A percentile compares a stretch with the other conserved stretches of the same genome.
These are phyloP conservation scores for Lactarius quietus DNA, from an alignment of 768 basidiomycete species.

Conservation along the genomic window DNA sequence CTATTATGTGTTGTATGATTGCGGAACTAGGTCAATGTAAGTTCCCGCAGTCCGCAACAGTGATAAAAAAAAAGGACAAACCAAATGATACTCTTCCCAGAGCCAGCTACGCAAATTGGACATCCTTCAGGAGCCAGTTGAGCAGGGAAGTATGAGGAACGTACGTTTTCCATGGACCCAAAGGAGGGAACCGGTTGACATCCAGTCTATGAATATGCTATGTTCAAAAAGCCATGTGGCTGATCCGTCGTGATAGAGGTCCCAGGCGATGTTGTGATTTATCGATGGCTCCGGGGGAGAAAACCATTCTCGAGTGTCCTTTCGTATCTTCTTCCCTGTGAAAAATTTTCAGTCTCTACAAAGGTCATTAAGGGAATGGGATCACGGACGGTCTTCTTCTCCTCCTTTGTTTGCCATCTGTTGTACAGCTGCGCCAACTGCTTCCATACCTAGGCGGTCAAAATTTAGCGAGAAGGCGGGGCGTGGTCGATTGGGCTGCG, in stretches of 20 bases:
- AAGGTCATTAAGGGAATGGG: not conserved
- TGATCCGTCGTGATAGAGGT: no score
- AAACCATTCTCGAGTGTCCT: no score
- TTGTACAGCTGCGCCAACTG: not conserved
- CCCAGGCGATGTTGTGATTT: no score
- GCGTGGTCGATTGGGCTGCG: not conserved
- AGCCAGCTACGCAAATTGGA: not conserved
- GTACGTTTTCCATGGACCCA: no score
- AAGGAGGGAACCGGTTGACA: no score
- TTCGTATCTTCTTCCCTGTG: not conserved
- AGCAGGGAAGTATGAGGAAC: not conserved
- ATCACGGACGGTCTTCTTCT: not conserved
- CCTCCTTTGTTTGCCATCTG: not conserved
- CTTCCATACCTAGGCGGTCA: not conserved
- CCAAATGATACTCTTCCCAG: not conserved
- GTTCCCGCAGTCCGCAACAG: no score
- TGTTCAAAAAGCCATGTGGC: no score
- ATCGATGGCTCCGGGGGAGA: no score
- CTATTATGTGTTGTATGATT: no score
- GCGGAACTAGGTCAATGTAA: no score
- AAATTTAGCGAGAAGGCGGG: not conserved
- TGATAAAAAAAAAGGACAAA: no score
- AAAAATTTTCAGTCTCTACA: not conserved
- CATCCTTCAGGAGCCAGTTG: not conserved
- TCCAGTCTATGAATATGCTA: no score